Base-by-base conservation (phyloP, 192 early-diverging fungal genomes). In the Entomortierella beljakovae region DNA sequence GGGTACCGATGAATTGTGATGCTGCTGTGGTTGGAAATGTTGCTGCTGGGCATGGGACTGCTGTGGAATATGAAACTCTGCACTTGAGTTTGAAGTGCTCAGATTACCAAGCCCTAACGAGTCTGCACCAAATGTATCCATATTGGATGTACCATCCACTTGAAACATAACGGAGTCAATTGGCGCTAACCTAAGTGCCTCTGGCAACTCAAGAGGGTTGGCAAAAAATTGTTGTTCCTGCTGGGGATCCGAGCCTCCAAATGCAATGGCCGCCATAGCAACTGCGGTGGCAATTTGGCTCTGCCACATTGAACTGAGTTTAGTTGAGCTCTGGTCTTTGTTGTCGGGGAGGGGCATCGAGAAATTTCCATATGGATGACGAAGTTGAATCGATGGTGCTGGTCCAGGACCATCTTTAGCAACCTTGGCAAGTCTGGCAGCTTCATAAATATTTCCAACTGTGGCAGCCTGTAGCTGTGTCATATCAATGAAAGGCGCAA, bases 211-310 rank as follows among this genome's bases (percentile, higher is more conserved):
- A 23, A 79, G 48, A 20, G 75, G 75, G 33, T 70, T 79, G 38
- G 75, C 75, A 65, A 79, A 79, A 68, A 79, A 79, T 42, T 79
- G 75, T 26, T 79, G 75, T 33, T 79, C 75, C 26, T 79, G 75
- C 32, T 79, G 75, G 22, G 75, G 75, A 32, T 79, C 75, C 0
- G 75, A 54, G 9, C 75, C 75, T 1, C 75, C 75, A 49, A 79
- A 79, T 2, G 75, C 75, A 48, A 79, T 79, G 2, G 75, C 75
- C 3, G 75, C 75, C 75, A 79, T 79, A 3, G 75, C 75, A n/a
- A 79, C 75, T 2, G 75, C 75, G 7, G 75, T 79, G 11, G 75
- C 59, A 48, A 79, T 79, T 28, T 79, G 75, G n/a, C 38, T 60
- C 51, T 79, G 75, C 75, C 75, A 79, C 67, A 70, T 69, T 3